Evolutionary conservation across 2,329 filamentous ascomycete genomes (phyloP), one percentile per base, ranked within the genome.

Genomic region (Aureobasidium subglaciale): DNA sequence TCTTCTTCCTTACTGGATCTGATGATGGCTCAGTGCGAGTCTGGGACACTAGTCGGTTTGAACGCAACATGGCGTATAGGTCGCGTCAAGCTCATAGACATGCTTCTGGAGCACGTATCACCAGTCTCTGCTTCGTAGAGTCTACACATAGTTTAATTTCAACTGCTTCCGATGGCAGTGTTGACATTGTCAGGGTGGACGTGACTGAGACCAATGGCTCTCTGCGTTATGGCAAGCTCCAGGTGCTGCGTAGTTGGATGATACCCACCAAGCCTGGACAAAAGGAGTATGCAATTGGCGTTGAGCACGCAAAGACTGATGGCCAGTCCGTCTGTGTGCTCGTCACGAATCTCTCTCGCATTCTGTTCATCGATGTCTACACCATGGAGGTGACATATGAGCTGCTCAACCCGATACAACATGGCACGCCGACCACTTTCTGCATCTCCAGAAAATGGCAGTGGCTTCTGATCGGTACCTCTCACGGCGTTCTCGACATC

Each of bases 121-220:
- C 89, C 27, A 85, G 88, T 13, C 71, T 99, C 20, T 91, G 89
- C 63, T 97, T 99, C 67, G 83, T 99, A 35, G 91, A 97, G 66
- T 88, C 90, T 62, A 96, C 91, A 0, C 90, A 97, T 68, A 91
- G 88, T 20, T 97, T 99, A 67, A 79, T 96, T 59, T 95, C 88
- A 65, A 93, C 89, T 52, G 91, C 88, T 5, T 90, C 82, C 43
- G 91, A 99, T 68, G 93, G 93, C 20, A 92, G 85, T 63, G 85
- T 99, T 9, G 87, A 95, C 65, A 88, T 95, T 2, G 87, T 96
- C 59, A 90, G 90, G 66, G 84, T 95, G n/a, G 83, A 87, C 58
- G 83, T 83, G 60, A 71, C 77, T 16, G 79, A 79, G 57, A 70
- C 75, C 15, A 77, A 79, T 32, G 75, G 75, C 18, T 52, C 53